Evolutionary conservation across 805 yeast species (phyloP).

Genomic region (Helenozyma baotianmanensis): DNA sequence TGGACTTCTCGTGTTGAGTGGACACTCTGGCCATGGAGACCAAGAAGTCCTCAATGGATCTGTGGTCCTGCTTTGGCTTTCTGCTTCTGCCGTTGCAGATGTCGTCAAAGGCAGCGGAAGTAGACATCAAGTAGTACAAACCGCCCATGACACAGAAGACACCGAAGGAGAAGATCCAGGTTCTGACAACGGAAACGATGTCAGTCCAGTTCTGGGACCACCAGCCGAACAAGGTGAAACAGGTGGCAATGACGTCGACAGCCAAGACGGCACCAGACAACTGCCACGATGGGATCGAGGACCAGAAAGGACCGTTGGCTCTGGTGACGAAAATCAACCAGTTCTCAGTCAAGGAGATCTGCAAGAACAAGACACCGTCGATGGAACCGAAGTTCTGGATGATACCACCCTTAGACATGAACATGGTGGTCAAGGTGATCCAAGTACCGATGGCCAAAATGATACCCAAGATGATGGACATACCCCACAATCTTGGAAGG

Average conservation of each 20-base stretch:
- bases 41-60: constrained; percentile 80
- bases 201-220: constrained; percentile 98
- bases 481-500: constrained; percentile 95
- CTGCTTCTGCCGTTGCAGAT: constrained; percentile 75
- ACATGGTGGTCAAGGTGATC: constrained; percentile 94
- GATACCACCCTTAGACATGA: constrained; percentile 86
- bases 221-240: constrained; percentile 94
- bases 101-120: constrained; percentile 74
- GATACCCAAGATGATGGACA: constrained; percentile 83
- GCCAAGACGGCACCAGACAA: constrained; percentile 86
- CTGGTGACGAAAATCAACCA: constrained; percentile 96
- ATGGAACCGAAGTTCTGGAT: constrained; percentile 93
- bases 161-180: constrained; percentile 95
- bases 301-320: constrained; percentile 99
- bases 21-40: constrained; percentile 86
- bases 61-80: constrained; percentile 49
- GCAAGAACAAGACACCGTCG: constrained; percentile 90
- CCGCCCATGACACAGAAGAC: constrained; percentile 95
- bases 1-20: constrained; percentile 80
- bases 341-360: constrained; percentile 92
- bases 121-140: constrained; percentile 90
- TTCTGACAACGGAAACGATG: constrained; percentile 89
- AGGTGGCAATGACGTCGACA: constrained; percentile 88
- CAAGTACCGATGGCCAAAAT: constrained; percentile 89
- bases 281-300: constrained; percentile 95